Evolutionary conservation across 108 stramenopile genomes (phyloP).

Genomic region (Chaetoceros tenuissimus): DNA sequence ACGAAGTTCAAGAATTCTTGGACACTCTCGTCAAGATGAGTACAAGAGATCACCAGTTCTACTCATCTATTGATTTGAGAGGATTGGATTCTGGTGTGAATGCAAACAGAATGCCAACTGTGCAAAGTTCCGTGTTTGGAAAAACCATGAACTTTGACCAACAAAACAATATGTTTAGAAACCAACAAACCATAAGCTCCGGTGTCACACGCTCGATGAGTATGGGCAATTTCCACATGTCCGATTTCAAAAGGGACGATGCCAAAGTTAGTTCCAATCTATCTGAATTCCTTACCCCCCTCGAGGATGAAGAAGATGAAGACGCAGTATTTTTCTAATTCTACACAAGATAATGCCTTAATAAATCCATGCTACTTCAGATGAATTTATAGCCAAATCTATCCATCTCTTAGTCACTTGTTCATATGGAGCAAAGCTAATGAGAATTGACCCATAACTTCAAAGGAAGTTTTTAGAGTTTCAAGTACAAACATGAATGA

Average conservation of each 20-base stretch:
- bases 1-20: slow-evolving; percentile 86
- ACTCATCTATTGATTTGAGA: slow-evolving; percentile 61
- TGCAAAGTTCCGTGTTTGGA: slow-evolving; percentile 12
- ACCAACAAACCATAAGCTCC: slow-evolving; percentile 4
- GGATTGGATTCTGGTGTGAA: slow-evolving; percentile 5
- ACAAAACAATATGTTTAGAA: slow-evolving; percentile 10
- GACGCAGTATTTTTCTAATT: slow-evolving; percentile 63
- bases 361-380: too few relatives aligned
- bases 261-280: slow-evolving; percentile 33
- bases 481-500: too few relatives aligned
- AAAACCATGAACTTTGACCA: slow-evolving; percentile 11
- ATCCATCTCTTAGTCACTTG: too few relatives aligned
- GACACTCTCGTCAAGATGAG: slow-evolving; percentile 70
- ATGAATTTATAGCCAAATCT: too few relatives aligned
- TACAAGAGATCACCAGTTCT: slow-evolving; percentile 56
- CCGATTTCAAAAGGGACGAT: neutral
- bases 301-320: slow-evolving; percentile 61
- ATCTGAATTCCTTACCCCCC: slow-evolving; percentile 44
- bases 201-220: slow-evolving; percentile 23
- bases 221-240: slow-evolving; percentile 23
- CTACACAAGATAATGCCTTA: too few relatives aligned
- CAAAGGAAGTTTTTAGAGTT: too few relatives aligned
- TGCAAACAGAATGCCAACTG: slow-evolving; percentile 12
- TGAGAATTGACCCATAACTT: too few relatives aligned
- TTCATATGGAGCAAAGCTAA: too few relatives aligned